A percentile compares a stretch with the other conserved stretches of the same genome.
phyloP scores from a whole-genome alignment of 768 basidiomycete genomes.

The Tulasnella sp. region DNA sequence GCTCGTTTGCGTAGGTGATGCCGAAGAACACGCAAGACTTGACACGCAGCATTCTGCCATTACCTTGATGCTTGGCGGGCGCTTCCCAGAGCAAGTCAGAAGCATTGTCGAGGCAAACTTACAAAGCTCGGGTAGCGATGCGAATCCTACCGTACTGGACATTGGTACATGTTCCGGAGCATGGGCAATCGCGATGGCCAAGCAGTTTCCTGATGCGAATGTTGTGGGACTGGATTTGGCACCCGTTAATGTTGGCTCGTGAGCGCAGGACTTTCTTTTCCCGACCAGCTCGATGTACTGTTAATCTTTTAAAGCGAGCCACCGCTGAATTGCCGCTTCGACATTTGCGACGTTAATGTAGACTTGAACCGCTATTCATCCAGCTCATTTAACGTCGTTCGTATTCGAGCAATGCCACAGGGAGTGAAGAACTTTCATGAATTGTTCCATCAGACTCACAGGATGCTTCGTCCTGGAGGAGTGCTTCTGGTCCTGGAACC shows the following conservation, averaged over 20 bases:
- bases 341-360: not conserved
- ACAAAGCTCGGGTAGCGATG: not conserved
- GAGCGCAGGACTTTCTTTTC: not conserved
- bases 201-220: not conserved
- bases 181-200: not conserved
- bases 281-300: not conserved
- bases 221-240: not conserved
- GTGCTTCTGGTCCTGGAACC: not conserved
- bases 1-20: not conserved
- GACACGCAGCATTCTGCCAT: not conserved
- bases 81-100: not conserved
- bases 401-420: not conserved
- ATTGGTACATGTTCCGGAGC: not conserved
- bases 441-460: not conserved
- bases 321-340: not conserved
- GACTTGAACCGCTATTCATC: not conserved
- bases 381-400: not conserved
- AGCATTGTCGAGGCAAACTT: not conserved
- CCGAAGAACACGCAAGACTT: not conserved
- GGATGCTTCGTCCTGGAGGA: not conserved
- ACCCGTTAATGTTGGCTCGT: not conserved
- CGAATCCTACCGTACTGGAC: not conserved
- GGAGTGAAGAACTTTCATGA: not conserved
- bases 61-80: not conserved
- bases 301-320: not conserved